A percentile compares a stretch with the other conserved stretches of the same genome.
Conservation (phyloP, 2,329 filamentous ascomycete species). For the Xylaria sp. region DNA sequence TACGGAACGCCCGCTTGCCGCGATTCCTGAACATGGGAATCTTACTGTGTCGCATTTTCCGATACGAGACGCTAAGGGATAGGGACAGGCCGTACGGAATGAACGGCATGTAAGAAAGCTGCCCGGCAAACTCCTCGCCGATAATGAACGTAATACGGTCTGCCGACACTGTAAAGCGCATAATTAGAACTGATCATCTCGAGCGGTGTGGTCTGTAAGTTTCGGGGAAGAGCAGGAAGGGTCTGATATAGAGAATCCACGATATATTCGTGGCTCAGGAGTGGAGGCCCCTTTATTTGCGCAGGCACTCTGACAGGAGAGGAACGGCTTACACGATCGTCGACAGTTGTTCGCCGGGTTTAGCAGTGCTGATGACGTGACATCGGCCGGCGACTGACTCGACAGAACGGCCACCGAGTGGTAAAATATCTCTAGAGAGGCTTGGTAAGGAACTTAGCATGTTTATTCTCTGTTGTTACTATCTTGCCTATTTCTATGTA, state of each 20-base stretch:
- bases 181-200: not conserved
- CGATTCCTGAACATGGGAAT: constrained; percentile 53
- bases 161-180: constrained; percentile 38
- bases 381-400: constrained; percentile 45
- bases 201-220: not conserved
- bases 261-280: not conserved
- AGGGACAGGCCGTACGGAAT: constrained; percentile 58
- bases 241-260: not conserved
- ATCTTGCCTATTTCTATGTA: not conserved
- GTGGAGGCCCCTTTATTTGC: not conserved
- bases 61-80: constrained; percentile 56
- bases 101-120: constrained; percentile 46
- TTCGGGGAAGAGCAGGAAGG: not conserved
- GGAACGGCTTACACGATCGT: constrained; percentile 36
- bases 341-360: constrained; percentile 50
- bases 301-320: not conserved
- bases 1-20: constrained; percentile 50
- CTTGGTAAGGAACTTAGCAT: constrained; percentile 34
- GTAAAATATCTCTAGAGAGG: constrained; percentile 58
- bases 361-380: constrained; percentile 38
- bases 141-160: constrained; percentile 54
- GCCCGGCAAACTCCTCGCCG: constrained; percentile 45
- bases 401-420: constrained; percentile 60
- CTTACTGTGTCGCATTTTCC: constrained; percentile 58
- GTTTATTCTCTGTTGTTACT: not conserved